Evolutionary conservation across 768 basidiomycete species (phyloP).

Genomic region (Kwoniella botswanensis): DNA sequence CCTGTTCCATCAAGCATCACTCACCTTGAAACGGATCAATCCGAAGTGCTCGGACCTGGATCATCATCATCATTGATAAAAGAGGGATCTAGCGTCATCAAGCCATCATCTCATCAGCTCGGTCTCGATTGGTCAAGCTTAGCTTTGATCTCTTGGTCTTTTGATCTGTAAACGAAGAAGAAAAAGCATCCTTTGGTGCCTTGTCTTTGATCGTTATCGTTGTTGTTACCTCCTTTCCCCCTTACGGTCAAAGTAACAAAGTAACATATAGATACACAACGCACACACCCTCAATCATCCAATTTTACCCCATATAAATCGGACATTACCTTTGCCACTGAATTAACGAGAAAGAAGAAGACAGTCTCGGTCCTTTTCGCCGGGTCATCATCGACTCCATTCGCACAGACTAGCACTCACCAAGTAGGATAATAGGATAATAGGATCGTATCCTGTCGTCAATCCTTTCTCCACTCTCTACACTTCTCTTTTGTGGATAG

Average conservation of each 20-base stretch:
- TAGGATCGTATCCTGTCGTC: background rate
- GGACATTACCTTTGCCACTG: background rate
- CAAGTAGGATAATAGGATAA: background rate
- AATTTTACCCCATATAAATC: background rate
- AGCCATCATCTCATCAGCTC: background rate
- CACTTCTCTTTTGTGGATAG: background rate
- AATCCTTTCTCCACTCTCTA: background rate
- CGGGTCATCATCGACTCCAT: background rate
- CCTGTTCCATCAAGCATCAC: background rate
- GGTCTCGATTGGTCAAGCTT: background rate
- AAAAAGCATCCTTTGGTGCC: background rate
- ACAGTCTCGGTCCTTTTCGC: background rate
- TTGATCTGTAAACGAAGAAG: background rate
- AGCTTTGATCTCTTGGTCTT: background rate
- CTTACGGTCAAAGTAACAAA: background rate
- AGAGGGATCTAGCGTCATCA: slow-evolving; percentile 1
- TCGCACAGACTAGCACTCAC: slow-evolving; percentile 4
- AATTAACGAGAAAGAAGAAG: background rate
- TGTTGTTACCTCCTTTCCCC: background rate
- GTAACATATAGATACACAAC: background rate
- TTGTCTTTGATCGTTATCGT: background rate
- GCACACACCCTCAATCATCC: background rate
- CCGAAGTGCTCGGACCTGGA: background rate
- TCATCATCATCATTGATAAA: background rate
- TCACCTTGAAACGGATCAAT: background rate